Base-by-base conservation (phyloP, 139 green algal genomes). In the Coccomyxa sp. region DNA sequence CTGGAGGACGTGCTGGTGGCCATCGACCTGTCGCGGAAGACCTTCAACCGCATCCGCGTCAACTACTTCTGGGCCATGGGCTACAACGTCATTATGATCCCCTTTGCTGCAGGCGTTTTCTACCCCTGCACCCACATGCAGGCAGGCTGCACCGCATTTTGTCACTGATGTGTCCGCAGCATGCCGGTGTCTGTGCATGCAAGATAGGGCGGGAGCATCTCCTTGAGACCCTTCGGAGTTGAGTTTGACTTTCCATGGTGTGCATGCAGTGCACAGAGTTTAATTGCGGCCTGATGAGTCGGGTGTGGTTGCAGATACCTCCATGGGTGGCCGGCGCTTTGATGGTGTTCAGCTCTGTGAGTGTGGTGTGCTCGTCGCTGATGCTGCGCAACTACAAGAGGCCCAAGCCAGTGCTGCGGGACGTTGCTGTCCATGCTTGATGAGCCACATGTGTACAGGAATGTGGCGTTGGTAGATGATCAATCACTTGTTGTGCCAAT, bases 61-160 rank as follows among this genome's bases (percentile, higher is more conserved):
- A 99, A 99, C 85, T 99, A 98, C 88, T 74, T 94, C 27, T 99
- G 92, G 91, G 97, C 97, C 0, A 95, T 98, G 88, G 91, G 88
- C 10, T 99, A 99, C 90, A 99, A 99, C 82, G 81, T 96, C 13
- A 57, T 96, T n/a, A 93, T 92, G 86, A 93, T 99, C 67, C 95
- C 94, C 16, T 80, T 96, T 27, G 93, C 95, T 0, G 94, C 91
- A 13, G 95, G 91, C 15, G 81, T 89, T 13, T 82, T 96, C 13
- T 97, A 94, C 82, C 93, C 94, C 75, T 86, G 17, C 67, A 88
- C 88, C 27, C 76, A 78, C 15, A 80, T 94, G 60, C 88, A 89
- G 71, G 71, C 9, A n/a, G 14, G 71, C 71, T 45, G 25, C 14
- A 15, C 38, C 38, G 7, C 38, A 3, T 51, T 51, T 51, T 51